phyloP scores from a whole-genome alignment of 352 stramenopile genomes.

The Phytophthora tentaculata region DNA sequence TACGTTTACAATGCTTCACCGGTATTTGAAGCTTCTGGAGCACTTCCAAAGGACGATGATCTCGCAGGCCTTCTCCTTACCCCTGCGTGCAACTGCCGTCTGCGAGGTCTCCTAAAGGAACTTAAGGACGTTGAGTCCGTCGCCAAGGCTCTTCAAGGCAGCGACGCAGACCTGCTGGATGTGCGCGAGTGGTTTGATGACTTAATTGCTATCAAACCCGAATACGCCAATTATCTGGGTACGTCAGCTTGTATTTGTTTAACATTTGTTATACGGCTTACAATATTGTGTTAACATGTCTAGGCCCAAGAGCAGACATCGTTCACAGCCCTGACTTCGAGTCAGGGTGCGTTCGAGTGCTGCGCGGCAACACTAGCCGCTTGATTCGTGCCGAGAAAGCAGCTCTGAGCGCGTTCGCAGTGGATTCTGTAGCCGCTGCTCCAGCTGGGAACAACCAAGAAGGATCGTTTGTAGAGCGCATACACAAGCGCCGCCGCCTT shows the following conservation, averaged over 20 bases:
- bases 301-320: background rate
- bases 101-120: background rate
- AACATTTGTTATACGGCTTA: too few species aligned
- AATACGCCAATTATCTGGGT: background rate
- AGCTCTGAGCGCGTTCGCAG: background rate
- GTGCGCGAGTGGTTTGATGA: background rate
- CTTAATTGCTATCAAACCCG: background rate
- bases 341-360: background rate
- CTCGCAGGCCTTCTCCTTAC: background rate
- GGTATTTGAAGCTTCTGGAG: background rate
- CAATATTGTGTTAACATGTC: background rate
- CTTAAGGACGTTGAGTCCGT: background rate
- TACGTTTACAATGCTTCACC: background rate
- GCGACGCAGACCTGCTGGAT: background rate
- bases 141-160: background rate
- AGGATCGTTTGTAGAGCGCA: background rate
- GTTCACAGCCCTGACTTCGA: background rate
- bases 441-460: too few species aligned
- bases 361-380: background rate
- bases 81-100: background rate
- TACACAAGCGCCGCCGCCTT: background rate
- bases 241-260: background rate
- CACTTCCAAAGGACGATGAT: background rate
- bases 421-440: too few species aligned
- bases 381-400: background rate